Conservation (phyloP, 2,329 filamentous ascomycete genomes). For the Cadophora sp. region DNA sequence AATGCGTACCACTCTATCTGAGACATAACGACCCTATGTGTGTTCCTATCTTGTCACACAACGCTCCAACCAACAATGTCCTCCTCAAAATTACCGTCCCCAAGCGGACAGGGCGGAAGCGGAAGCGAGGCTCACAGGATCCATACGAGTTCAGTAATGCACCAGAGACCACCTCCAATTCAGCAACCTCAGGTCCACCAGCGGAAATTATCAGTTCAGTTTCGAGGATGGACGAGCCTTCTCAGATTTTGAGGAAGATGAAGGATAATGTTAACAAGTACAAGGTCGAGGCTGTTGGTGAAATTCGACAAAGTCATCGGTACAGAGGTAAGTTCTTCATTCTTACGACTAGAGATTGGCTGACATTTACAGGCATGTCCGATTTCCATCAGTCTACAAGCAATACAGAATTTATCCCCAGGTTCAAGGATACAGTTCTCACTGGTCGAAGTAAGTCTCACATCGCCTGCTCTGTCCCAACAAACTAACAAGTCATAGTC, state of each 20-base stretch:
- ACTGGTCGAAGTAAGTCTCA: slow-evolving; percentile 68
- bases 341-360: not conserved
- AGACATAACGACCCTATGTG: slow-evolving; percentile 81
- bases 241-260: slow-evolving; percentile 65
- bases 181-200: not conserved
- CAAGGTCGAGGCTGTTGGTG: slow-evolving; percentile 71
- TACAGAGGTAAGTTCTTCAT: slow-evolving; percentile 68
- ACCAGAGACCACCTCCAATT: not conserved
- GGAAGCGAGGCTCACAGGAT: slow-evolving; percentile 77
- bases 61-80: slow-evolving; percentile 79
- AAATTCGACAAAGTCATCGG: slow-evolving; percentile 81
- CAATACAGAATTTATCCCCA: slow-evolving; percentile 71
- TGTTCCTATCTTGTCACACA: slow-evolving; percentile 79
- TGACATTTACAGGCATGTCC: slow-evolving; percentile 62
- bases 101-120: slow-evolving; percentile 83
- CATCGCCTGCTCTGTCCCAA: not conserved
- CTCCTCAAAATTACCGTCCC: slow-evolving; percentile 87
- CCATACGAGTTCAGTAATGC: slow-evolving; percentile 46
- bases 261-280: slow-evolving; percentile 74
- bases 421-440: slow-evolving; percentile 74
- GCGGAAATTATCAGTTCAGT: not conserved
- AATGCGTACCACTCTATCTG: slow-evolving; percentile 72
- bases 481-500: slow-evolving; percentile 48
- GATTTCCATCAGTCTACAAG: slow-evolving; percentile 85
- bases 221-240: slow-evolving; percentile 60